A percentile compares a stretch with the other conserved stretches of the same genome.
phyloP scores from a whole-genome alignment of 208 protist species.

The Wallacemonas sp. region DNA sequence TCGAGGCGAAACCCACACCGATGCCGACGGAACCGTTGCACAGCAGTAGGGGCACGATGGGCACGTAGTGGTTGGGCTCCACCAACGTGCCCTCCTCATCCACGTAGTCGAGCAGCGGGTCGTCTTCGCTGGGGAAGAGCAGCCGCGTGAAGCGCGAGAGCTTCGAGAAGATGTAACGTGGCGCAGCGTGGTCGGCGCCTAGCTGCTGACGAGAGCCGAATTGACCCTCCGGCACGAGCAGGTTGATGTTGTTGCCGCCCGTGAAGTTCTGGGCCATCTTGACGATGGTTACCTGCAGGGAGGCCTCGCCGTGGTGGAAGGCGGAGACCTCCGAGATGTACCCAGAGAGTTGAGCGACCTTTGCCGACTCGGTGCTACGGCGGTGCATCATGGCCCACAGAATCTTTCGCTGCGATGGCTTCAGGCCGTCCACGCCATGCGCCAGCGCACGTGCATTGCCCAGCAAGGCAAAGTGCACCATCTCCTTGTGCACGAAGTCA shows the following conservation, averaged over 20 bases:
- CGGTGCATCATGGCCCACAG: constrained; percentile 94
- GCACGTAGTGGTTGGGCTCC: constrained; percentile 99
- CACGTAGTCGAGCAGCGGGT: constrained; percentile 95
- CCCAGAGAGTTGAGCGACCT: constrained; percentile 99
- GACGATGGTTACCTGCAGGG: constrained; percentile 98
- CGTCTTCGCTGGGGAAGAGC: constrained; percentile 98
- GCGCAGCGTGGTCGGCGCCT: constrained; percentile 97
- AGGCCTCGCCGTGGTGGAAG: constrained; percentile 99
- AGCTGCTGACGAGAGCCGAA: constrained; percentile 98
- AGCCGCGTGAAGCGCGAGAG: constrained; percentile 93
- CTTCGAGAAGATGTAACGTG: constrained; percentile 96
- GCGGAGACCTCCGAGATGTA: constrained; percentile 96
- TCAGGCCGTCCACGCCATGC: constrained; percentile 98
- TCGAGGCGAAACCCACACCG: constrained; percentile 98
- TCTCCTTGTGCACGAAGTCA: constrained; percentile 99
- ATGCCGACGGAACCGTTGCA: constrained; percentile 99
- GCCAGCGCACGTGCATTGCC: constrained; percentile 90
- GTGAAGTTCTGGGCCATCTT: constrained; percentile 99
- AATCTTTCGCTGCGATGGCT: constrained; percentile 99
- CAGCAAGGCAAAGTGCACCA: constrained; percentile 98
- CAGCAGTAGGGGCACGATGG: constrained; percentile 98
- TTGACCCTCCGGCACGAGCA: constrained; percentile 97
- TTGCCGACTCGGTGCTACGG: constrained; percentile 94
- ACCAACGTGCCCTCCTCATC: constrained; percentile 98
- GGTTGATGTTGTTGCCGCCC: constrained; percentile 99